phyloP scores from a whole-genome alignment of 768 basidiomycete genomes.

The Porpolomopsis calyptriformis region DNA sequence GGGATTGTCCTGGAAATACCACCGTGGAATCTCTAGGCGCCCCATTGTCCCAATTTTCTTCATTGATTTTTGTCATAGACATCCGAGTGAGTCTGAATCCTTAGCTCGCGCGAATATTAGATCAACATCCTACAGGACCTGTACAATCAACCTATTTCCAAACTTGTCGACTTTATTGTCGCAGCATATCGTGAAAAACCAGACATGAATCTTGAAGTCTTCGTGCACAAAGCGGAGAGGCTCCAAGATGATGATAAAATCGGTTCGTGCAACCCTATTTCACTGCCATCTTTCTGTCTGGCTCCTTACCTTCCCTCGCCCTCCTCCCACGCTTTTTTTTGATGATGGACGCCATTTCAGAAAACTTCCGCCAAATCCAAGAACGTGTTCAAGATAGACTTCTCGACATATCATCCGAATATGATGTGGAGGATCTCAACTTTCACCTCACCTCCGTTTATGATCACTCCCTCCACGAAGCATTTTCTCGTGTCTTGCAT shows the following conservation, averaged over 20 bases:
- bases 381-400: constrained; percentile 78
- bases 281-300: not conserved
- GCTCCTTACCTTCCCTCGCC: too few relatives aligned
- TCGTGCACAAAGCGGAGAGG: constrained; percentile 92
- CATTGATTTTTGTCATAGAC: constrained; percentile 89
- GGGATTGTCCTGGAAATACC: constrained; percentile 87
- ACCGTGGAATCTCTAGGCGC: constrained; percentile 69
- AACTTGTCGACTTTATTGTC: constrained; percentile 72
- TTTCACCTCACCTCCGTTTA: constrained; percentile 91
- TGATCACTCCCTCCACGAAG: constrained; percentile 85
- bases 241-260: constrained; percentile 86
- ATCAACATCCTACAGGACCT: constrained; percentile 43
- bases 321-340: not conserved
- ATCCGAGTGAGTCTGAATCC: constrained; percentile 58
- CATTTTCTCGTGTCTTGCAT: constrained; percentile 83
- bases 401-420: constrained; percentile 62
- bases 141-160: constrained; percentile 74
- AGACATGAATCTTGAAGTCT: constrained; percentile 74
- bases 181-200: constrained; percentile 70
- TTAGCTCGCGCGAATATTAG: not conserved
- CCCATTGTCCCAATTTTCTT: constrained; percentile 68
- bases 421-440: constrained; percentile 68
- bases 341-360: constrained; percentile 28
- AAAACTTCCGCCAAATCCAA: constrained; percentile 86
- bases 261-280: constrained; percentile 35